Evolutionary conservation across 192 early-diverging fungal genomes (phyloP), one percentile per base, ranked within the genome.

Genomic region (Gaertneriomyces semiglobifer): DNA sequence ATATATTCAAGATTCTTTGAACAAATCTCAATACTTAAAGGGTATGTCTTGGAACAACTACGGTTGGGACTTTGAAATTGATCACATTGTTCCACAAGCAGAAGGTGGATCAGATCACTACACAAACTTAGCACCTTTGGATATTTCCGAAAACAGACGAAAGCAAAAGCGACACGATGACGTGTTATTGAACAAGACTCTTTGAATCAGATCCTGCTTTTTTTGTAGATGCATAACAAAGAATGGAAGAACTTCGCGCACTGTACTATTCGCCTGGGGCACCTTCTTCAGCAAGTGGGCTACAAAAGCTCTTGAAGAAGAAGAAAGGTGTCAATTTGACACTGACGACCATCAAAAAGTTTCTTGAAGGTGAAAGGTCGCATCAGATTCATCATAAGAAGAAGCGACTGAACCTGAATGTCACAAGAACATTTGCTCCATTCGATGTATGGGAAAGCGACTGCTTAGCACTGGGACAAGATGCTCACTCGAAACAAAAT

Each of bases 391-490:
- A 65, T 44, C n/a, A 40, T 9, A 65, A 65, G 38, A 65, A 57
- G 6, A 65, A 65, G 40, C n/a, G 51, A 39, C 51, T 65, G 39
- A 65, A 65, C 33, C 40, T 65, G 11, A 65, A 65, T 33, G 63
- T 65, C 9, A 16, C 51, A 16, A 65, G 19, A 65, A 56, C 40
- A n/a, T 25, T 12, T 42, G 63, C 51, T 10, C 63, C 53, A 9
- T 65, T 65, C 56, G 63, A 65, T 16, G 41, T 42, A 41, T 65
- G 63, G 63, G 63, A 65, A 44, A 47, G 53, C 16, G 53, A 65
- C 33, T 57, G 51, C 20, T 33, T 65, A 18, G 7, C 51, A 8
- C 53, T 65, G 12, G 53, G 53, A 40, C 9, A 65, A 2, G 63
- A 65, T 57, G 63, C 53, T 11, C 63, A 54, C n/a, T 5, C 63